phyloP scores from a whole-genome alignment of 1,284 basidiomycete species.

The Sphaerobolus stellatus region DNA sequence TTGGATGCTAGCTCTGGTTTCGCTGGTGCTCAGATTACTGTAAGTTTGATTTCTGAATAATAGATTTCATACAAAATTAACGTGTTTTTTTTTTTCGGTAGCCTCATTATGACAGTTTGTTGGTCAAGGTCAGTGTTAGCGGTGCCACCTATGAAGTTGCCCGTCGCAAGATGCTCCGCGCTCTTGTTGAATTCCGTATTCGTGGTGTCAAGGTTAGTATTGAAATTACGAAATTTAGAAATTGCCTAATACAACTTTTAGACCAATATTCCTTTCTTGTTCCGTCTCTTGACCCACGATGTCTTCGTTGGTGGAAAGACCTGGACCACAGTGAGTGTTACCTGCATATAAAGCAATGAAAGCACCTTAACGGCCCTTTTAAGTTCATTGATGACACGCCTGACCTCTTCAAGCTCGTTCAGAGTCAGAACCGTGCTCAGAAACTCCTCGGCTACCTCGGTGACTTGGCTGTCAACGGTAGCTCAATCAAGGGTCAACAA shows the following conservation, averaged over 20 bases:
- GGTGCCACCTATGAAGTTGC: slow-evolving; percentile 99
- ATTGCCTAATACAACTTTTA: slow-evolving; percentile 34
- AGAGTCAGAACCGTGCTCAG: slow-evolving; percentile 97
- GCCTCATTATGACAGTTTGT: slow-evolving; percentile 97
- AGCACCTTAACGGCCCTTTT: slow-evolving; percentile 9
- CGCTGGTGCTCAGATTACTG: slow-evolving; percentile 98
- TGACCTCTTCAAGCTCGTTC: slow-evolving; percentile 97
- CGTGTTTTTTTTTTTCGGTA: slow-evolving; percentile 29
- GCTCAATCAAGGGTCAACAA: slow-evolving; percentile 89
- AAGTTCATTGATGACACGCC: slow-evolving; percentile 99
- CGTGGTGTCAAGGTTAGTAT: slow-evolving; percentile 86
- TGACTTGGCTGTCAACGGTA: slow-evolving; percentile 97
- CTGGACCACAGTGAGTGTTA: slow-evolving; percentile 85
- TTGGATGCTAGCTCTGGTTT: slow-evolving; percentile 97
- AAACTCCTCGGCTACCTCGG: slow-evolving; percentile 97
- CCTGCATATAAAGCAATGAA: slow-evolving; percentile 4
- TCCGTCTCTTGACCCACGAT: slow-evolving; percentile 97
- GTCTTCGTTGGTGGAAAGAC: slow-evolving; percentile 95
- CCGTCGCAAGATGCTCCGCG: slow-evolving; percentile 97
- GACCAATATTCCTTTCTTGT: slow-evolving; percentile 99
- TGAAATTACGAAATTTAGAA: neutral
- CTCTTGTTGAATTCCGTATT: slow-evolving; percentile 98
- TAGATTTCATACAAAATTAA: neutral
- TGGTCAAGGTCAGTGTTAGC: slow-evolving; percentile 96
- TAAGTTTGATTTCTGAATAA: slow-evolving; percentile 36